A percentile compares a stretch with the other conserved stretches of the same genome.
phyloP scores from a whole-genome alignment of 2,329 filamentous ascomycete genomes.

The Colletotrichum australisinense region DNA sequence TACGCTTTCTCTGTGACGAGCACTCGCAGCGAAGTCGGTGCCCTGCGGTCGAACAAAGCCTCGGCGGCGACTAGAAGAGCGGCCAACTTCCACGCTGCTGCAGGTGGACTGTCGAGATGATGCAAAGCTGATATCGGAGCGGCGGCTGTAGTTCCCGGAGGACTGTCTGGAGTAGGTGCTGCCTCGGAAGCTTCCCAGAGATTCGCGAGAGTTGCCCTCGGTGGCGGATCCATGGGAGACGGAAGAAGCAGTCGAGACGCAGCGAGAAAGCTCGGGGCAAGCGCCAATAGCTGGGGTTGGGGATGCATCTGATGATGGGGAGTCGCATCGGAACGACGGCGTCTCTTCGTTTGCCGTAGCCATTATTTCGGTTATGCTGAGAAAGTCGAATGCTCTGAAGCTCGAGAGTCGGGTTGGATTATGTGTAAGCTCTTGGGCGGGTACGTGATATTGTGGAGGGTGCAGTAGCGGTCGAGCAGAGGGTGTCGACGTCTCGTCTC shows the following conservation, averaged over 20 bases:
- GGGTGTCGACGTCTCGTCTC: constrained; percentile 21
- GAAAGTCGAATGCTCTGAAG: constrained; percentile 7
- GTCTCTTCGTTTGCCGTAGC: constrained; percentile 47
- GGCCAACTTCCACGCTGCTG: constrained; percentile 51
- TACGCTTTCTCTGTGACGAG: constrained; percentile 90
- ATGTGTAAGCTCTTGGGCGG: neutral
- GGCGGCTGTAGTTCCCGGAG: constrained; percentile 66
- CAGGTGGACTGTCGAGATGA: constrained; percentile 60
- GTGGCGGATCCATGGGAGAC: constrained; percentile 66
- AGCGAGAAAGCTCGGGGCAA: constrained; percentile 69
- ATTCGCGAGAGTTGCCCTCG: constrained; percentile 62
- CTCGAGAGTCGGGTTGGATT: neutral
- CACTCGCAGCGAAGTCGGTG: constrained; percentile 90
- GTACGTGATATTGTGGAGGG: neutral
- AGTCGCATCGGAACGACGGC: constrained; percentile 60
- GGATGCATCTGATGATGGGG: constrained; percentile 72
- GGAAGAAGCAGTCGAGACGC: constrained; percentile 71
- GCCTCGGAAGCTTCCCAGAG: constrained; percentile 68
- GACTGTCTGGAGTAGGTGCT: constrained; percentile 71
- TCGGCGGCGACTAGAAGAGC: constrained; percentile 63
- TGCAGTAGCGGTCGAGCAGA: neutral
- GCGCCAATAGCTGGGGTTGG: constrained; percentile 73
- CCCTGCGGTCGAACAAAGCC: constrained; percentile 91
- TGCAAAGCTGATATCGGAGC: constrained; percentile 54
- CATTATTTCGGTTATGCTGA: constrained; percentile 40